phyloP scores from a whole-genome alignment of 202 grass and related monocot genomes.

The Elaeis oleifera region DNA sequence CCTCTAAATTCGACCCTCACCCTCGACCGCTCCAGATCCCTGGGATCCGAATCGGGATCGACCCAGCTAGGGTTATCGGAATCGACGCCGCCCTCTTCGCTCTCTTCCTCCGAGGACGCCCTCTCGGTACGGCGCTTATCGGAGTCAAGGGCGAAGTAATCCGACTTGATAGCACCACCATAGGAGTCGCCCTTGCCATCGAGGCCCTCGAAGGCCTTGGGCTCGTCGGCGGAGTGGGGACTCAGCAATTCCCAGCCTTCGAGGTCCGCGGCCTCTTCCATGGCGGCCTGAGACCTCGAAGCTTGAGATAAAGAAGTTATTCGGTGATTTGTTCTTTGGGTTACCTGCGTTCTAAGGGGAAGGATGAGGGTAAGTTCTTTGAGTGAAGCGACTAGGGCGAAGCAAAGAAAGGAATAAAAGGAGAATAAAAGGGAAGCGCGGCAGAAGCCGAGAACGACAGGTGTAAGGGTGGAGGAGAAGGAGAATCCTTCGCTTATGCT shows the following conservation, averaged over 20 bases:
- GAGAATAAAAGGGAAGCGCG: neutral
- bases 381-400: neutral
- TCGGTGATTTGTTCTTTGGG: no score
- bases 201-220: neutral
- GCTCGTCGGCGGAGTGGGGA: neutral
- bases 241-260: conserved; percentile 30
- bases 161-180: conserved; percentile 19
- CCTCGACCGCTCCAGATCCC: neutral
- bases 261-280: conserved; percentile 23
- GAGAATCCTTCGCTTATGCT: no score
- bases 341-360: no score
- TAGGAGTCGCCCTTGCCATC: neutral
- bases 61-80: conserved; percentile 35
- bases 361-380: no score
- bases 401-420: neutral
- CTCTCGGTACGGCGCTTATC: neutral
- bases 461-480: no score
- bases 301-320: no score
- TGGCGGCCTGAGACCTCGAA: neutral
- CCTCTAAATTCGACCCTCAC: neutral
- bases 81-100: conserved; percentile 27
- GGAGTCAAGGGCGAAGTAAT: conserved; percentile 22
- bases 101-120: neutral
- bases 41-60: conserved; percentile 20
- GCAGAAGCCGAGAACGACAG: neutral